Evolutionary conservation across 805 yeast genomes (phyloP), one percentile per base, ranked within the genome.

Genomic region (Suhomyces vadensis): DNA sequence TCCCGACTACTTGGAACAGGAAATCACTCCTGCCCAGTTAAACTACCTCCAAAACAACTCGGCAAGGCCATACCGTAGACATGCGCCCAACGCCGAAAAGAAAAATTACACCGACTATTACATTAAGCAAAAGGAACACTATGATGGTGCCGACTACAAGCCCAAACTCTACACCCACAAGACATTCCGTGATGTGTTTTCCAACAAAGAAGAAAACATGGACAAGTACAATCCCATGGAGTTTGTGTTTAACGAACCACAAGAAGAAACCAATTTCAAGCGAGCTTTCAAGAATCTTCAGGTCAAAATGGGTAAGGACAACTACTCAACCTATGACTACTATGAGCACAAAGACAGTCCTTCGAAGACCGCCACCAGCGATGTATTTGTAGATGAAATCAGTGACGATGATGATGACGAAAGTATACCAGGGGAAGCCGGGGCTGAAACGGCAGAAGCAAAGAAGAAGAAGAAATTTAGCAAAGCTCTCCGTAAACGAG

Each of bases 21-120:
- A 56, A 31, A 58, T 67, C 37, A 71, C 75, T 0, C 75, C 75
- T 1, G 74, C 75, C 0, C 65, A 70, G 37, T 48, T 69, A 13
- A 65, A 60, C 31, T 40, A 53, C 14, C 41, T 64, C 11, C 61
- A 60, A 27, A 54, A 47, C 38, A 31, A 26, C 16, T 27, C 41
- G 8, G 26, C 37, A 19, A 27, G 24, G 25, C 46, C 42, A 6
- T 27, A 26, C 16, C 42, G 10, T 20, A 38, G 17, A 36, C 17
- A 25, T 10, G 11, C 11, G 16, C 27, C 26, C 29, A 1, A n/a
- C 39, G 14, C 33, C 43, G 11, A 31, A 31, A 17, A 42, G 33
- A 39, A 31, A 19, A 17, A 20, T 23, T 50, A 54, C 23, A 54
- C 57, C 13, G 73, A 65, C 13, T 69, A 64, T 45, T 71, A 71